Evolutionary conservation across 1,139 yeast species (phyloP).

Genomic region (Zygosaccharomyces pseudobailii): DNA sequence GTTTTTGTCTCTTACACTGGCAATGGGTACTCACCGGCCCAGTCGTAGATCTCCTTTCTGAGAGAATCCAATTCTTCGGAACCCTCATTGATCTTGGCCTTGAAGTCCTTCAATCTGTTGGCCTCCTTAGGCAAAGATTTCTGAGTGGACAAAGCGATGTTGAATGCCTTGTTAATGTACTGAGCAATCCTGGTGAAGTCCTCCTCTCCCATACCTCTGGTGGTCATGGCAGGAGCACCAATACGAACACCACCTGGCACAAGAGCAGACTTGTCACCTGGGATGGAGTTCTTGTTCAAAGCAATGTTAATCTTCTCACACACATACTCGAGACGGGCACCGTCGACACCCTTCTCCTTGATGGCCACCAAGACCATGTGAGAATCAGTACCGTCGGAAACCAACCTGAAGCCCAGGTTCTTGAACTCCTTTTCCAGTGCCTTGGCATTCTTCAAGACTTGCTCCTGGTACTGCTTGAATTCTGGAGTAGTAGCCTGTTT

Average conservation of each 20-base stretch:
- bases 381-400: conserved; percentile 92
- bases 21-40: conserved; percentile 95
- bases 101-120: conserved; percentile 91
- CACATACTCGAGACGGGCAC: conserved; percentile 95
- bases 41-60: conserved; percentile 74
- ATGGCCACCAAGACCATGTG: conserved; percentile 91
- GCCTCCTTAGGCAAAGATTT: conserved; percentile 73
- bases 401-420: conserved; percentile 71
- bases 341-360: conserved; percentile 87
- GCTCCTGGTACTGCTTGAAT: conserved; percentile 83
- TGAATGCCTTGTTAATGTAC: conserved; percentile 80
- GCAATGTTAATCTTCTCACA: conserved; percentile 96
- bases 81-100: conserved; percentile 67
- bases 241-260: conserved; percentile 98
- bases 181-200: conserved; percentile 80
- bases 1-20: conserved; percentile 45
- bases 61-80: conserved; percentile 60
- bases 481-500: conserved; percentile 92
- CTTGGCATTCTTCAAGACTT: conserved; percentile 86
- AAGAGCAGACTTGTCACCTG: conserved; percentile 96
- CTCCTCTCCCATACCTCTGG: conserved; percentile 87
- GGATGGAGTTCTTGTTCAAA: conserved; percentile 93
- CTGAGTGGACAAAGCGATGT: conserved; percentile 74
- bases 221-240: conserved; percentile 98
- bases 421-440: conserved; percentile 71